Evolutionary conservation across 192 early-diverging fungal species (phyloP), one percentile per base, ranked within the genome.

Genomic region (Oehlia diaphana): DNA sequence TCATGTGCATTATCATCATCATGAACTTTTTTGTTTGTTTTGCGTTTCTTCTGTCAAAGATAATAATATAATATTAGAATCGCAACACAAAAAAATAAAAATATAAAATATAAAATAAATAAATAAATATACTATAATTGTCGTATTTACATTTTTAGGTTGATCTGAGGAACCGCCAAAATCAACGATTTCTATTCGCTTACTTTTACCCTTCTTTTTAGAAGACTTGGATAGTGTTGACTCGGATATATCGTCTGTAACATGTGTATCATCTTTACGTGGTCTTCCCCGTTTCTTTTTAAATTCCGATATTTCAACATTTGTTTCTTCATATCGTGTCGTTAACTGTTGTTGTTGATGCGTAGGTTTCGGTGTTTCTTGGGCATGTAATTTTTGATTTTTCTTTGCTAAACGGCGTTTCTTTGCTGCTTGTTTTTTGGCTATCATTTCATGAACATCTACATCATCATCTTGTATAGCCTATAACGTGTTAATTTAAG

Each of bases 381-480:
- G 26, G 26, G 44, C 71, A 0, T 76, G 76, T 50, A 78, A 65
- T 72, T 81, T 85, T 74, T 79, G 42, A 53, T 50, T 19, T 39
- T 83, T 83, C 72, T 82, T 81, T 58, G 79, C 83, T 61, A 85
- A 72, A 75, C 87, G 76, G 72, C 81, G 47, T 69, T 84, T 76
- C 75, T 90, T 82, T 76, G 85, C 68, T 62, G 83, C 82, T 61
- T 84, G 81, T 61, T 84, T 89, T 37, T 82, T 80, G 10, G 50
- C 84, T 65, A 88, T 90, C 26, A 91, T 74, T 35, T 92, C 91
- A 31, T 91, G 86, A 23, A 94, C 82, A 44, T 91, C 90, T 74
- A 84, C 84, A 31, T 87, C 80, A 70, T 92, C 92, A 73, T 93
- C 86, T 81, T 94, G 90, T 35, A 92, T 84, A 21, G 91, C 91